These are phyloP conservation scores for Pyrenophora teres DNA, from an alignment of 2,329 filamentous ascomycete species.

Conservation along the genomic window DNA sequence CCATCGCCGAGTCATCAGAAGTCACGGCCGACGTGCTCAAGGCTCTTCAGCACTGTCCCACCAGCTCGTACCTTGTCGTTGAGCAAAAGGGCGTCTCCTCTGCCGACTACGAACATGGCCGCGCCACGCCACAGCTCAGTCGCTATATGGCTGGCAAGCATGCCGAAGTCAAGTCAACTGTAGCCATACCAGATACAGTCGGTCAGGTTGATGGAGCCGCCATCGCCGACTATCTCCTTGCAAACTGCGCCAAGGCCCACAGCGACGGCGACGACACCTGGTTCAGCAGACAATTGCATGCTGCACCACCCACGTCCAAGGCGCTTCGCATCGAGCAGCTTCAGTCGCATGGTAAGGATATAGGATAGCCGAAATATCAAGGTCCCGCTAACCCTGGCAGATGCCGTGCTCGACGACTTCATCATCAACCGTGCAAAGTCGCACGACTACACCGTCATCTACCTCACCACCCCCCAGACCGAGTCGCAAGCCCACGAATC, in stretches of 20 bases:
- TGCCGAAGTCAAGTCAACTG: constrained; percentile 59
- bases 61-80: constrained; percentile 76
- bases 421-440: constrained; percentile 48
- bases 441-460: constrained; percentile 73
- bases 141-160: constrained; percentile 55
- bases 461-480: constrained; percentile 66
- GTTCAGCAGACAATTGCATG: constrained; percentile 12
- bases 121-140: constrained; percentile 59
- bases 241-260: constrained; percentile 55
- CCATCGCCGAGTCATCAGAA: constrained; percentile 51
- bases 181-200: constrained; percentile 59
- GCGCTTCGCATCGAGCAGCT: constrained; percentile 22
- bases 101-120: constrained; percentile 65
- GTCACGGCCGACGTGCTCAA: constrained; percentile 51
- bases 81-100: constrained; percentile 75
- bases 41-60: constrained; percentile 69
- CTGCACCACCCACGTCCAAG: constrained; percentile 23
- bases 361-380: background rate
- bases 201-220: constrained; percentile 53
- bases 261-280: constrained; percentile 5
- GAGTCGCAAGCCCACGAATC: constrained; percentile 30
- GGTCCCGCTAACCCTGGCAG: constrained; percentile 20
- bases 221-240: constrained; percentile 51
- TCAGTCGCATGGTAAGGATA: constrained; percentile 24
- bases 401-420: constrained; percentile 28